These are phyloP conservation scores for Beauveria sp. DNA, from an alignment of 2,329 filamentous ascomycete species.

Conservation along the genomic window DNA sequence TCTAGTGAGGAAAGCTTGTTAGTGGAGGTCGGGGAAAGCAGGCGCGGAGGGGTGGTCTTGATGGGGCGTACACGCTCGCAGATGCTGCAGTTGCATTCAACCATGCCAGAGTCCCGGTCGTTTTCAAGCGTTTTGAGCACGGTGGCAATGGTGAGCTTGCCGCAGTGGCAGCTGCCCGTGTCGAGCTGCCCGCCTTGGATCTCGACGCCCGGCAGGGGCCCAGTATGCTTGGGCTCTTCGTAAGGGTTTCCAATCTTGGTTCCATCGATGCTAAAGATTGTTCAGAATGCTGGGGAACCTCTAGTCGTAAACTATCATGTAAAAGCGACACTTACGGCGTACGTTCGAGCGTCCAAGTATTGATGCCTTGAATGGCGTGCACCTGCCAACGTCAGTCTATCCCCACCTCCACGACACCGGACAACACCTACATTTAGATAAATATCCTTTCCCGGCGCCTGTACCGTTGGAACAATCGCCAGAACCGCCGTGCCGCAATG, in stretches of 20 bases:
- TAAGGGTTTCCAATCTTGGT: constrained; percentile 25
- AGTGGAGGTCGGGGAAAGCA: background rate
- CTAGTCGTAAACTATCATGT: too few relatives aligned
- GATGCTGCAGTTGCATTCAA: constrained; percentile 45
- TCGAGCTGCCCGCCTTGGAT: constrained; percentile 34
- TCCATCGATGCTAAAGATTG: constrained; percentile 32
- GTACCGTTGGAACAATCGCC: constrained; percentile 19
- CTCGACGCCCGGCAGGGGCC: constrained; percentile 30
- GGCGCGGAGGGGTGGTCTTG: too few relatives aligned
- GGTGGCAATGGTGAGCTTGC: constrained; percentile 37
- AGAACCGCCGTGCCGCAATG: constrained; percentile 40
- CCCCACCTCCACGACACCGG: too few relatives aligned
- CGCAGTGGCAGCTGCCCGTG: constrained; percentile 47
- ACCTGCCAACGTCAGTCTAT: constrained; percentile 21
- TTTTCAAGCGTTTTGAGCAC: constrained; percentile 34
- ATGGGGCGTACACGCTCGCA: constrained; percentile 31
- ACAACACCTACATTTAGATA: constrained; percentile 34
- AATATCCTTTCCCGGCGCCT: constrained; percentile 22
- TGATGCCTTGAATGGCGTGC: constrained; percentile 35
- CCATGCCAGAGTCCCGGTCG: constrained; percentile 22
- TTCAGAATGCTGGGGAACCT: background rate
- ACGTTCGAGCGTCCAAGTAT: constrained; percentile 33
- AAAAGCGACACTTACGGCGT: constrained; percentile 23
- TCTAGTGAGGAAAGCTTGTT: constrained; percentile 22
- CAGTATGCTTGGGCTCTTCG: constrained; percentile 29